Base-by-base conservation (phyloP, 2,329 filamentous ascomycete genomes). In the Fusarium nurragi region DNA sequence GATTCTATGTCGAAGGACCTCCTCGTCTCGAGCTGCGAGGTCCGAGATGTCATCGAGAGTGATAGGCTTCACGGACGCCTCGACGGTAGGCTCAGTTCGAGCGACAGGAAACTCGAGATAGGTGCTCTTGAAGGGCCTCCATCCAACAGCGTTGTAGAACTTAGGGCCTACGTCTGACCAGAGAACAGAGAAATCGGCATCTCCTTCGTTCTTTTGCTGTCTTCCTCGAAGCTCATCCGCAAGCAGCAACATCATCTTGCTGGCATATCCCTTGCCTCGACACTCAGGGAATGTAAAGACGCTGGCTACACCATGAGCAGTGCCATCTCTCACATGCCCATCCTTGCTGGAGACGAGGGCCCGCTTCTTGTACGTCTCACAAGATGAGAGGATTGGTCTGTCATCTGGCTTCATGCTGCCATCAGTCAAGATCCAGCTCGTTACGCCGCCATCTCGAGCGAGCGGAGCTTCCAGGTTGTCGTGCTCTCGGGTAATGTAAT, bases 151-250 rank as follows among this genome's bases (percentile, higher is more conserved):
- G 5, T 90, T 86, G 78, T 97, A 97, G 77, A 93, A 97, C 36
- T 81, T 80, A 80, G 92, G 90, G 19, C 94, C 92, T 65, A 96
- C 93, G 71, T 96, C 92, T 10, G 93, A 97, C 77, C 89, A 97
- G 10, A 97, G 82, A 9, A 96, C 85, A 1, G 91, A 94, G 76
- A 94, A 95, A 14, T 77, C 64, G 75, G 82, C 73, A 47, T 79
- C 77, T 23, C 72, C 68, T n/a, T 71, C 44, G 22, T 72, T 34
- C 65, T 71, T 47, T 3, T 66, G 64, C 38, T 77, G 68, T 34
- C 63, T 61, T 2, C 50, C 50, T 14, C 65, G 66, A 22, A 87
- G 74, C 32, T 69, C 65, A 10, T 72, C 64, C 14, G 84, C 87
- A 32, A 95, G 74, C 68, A 94, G 88, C 38, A 77, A 76, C 75